phyloP scores from a whole-genome alignment of 164 flowering plant species.

The Aristolochia fimbriata region DNA sequence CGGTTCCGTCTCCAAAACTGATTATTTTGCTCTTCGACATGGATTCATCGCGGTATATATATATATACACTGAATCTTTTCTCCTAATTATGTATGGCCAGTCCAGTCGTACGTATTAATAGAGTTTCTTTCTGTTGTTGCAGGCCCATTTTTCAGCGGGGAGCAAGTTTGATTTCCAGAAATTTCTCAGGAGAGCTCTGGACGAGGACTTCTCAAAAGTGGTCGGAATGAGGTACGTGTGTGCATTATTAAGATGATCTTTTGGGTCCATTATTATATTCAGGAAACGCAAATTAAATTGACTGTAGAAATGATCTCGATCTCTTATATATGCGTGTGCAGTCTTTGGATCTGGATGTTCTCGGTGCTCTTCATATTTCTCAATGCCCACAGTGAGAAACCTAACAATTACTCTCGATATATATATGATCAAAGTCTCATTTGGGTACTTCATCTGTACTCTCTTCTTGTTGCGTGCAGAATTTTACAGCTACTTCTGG shows the following conservation, averaged over 20 bases:
- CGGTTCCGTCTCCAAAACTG: slow-evolving; percentile 41
- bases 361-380: slow-evolving; percentile 47
- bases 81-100: too few relatives aligned
- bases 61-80: too few relatives aligned
- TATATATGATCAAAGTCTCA: not conserved
- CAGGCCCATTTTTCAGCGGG: slow-evolving; percentile 46
- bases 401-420: not conserved
- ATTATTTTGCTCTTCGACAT: slow-evolving; percentile 61
- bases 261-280: too few relatives aligned
- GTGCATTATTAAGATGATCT: too few relatives aligned
- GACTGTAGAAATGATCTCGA: not conserved
- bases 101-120: too few relatives aligned
- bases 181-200: slow-evolving; percentile 42
- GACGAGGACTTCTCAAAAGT: slow-evolving; percentile 54
- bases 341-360: slow-evolving; percentile 61
- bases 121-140: not conserved
- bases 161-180: slow-evolving; percentile 41
- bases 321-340: slow-evolving; percentile 15
- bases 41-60: slow-evolving; percentile 73
- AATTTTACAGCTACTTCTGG: slow-evolving; percentile 43
- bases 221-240: slow-evolving; percentile 55
- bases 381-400: slow-evolving; percentile 43
- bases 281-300: not conserved
- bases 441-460: not conserved
- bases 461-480: slow-evolving; percentile 26